Evolutionary conservation across 495 filamentous ascomycete species (phyloP).

Genomic region (Amphirosellinia nigrospora): DNA sequence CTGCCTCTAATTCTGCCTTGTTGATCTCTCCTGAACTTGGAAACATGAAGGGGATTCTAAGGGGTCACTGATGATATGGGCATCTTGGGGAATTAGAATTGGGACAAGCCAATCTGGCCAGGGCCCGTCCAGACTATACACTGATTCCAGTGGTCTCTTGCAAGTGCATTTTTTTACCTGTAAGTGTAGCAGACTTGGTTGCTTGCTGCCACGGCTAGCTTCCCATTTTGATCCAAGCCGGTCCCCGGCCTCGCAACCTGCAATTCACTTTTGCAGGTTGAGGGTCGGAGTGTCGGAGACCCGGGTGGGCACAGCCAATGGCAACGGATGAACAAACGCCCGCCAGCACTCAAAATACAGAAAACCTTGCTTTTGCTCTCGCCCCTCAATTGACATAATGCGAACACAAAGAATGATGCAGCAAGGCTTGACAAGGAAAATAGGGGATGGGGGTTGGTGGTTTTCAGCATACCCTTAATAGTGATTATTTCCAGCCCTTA

Average conservation of each 20-base stretch:
- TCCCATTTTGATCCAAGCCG: constrained; percentile 21
- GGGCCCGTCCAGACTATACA: constrained; percentile 21
- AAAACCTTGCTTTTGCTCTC: constrained; percentile 24
- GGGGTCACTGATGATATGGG: constrained; percentile 24
- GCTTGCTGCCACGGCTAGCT: constrained; percentile 17
- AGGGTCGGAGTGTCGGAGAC: constrained; percentile 33
- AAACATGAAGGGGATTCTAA: constrained; percentile 24
- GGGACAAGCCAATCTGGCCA: constrained; percentile 13
- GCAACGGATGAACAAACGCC: constrained; percentile 37
- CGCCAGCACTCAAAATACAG: constrained; percentile 38
- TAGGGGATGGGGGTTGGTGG: constrained; percentile 34
- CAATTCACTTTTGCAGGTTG: constrained; percentile 34
- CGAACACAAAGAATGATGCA: constrained; percentile 32
- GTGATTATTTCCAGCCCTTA: constrained; percentile 29
- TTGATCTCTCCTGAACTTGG: constrained; percentile 1
- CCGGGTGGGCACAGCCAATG: constrained; percentile 34
- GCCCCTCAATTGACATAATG: constrained; percentile 26
- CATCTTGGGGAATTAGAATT: constrained; percentile 13
- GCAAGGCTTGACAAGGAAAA: constrained; percentile 28
- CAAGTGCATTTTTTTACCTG: constrained; percentile 25
- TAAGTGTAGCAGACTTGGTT: constrained; percentile 24
- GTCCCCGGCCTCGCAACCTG: constrained; percentile 27
- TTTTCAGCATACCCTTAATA: constrained; percentile 43
- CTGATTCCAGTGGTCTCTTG: constrained; percentile 17
- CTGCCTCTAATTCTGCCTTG: constrained; percentile 19